Conservation (phyloP, 164 flowering plant species). For the Nymphaea thermarum region DNA sequence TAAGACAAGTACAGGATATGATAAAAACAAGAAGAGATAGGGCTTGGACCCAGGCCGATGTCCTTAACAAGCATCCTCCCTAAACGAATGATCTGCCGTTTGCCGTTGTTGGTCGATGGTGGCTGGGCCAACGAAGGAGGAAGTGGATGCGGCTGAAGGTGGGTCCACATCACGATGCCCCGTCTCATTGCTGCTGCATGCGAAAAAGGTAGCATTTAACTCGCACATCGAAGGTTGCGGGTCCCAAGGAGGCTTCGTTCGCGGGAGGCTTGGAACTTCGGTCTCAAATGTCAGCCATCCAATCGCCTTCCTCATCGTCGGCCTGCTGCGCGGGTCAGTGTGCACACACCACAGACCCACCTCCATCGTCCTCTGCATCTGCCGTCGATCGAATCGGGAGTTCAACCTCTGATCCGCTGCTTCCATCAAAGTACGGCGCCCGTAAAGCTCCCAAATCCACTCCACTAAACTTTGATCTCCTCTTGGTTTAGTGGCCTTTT, state of each 20-base stretch:
- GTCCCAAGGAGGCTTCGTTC: constrained; percentile 33
- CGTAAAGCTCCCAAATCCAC: constrained; percentile 51
- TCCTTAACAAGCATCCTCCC: too few relatives aligned
- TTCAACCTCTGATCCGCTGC: constrained; percentile 23
- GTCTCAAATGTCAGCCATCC: constrained; percentile 27
- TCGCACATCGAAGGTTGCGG: too few relatives aligned
- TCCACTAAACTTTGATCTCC: constrained; percentile 15
- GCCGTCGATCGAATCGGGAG: constrained; percentile 15
- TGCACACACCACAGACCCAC: constrained; percentile 49
- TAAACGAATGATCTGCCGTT: too few relatives aligned
- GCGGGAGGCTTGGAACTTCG: constrained; percentile 31
- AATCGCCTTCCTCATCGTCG: constrained; percentile 34
- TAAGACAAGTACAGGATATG: too few relatives aligned
- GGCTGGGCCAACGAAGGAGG: too few relatives aligned
- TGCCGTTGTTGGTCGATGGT: too few relatives aligned
- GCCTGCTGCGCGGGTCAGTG: constrained; percentile 27
- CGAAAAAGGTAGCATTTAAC: too few relatives aligned
- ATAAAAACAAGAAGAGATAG: too few relatives aligned
- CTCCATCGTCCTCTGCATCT: constrained; percentile 27
- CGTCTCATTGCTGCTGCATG: too few relatives aligned
- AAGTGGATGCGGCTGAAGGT: too few relatives aligned
- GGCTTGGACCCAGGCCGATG: too few relatives aligned
- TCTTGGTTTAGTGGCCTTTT: constrained; percentile 17
- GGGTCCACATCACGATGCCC: too few relatives aligned
- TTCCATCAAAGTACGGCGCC: constrained; percentile 24